Base-by-base conservation (phyloP, 768 basidiomycete species). In the Leccinum obscurum region DNA sequence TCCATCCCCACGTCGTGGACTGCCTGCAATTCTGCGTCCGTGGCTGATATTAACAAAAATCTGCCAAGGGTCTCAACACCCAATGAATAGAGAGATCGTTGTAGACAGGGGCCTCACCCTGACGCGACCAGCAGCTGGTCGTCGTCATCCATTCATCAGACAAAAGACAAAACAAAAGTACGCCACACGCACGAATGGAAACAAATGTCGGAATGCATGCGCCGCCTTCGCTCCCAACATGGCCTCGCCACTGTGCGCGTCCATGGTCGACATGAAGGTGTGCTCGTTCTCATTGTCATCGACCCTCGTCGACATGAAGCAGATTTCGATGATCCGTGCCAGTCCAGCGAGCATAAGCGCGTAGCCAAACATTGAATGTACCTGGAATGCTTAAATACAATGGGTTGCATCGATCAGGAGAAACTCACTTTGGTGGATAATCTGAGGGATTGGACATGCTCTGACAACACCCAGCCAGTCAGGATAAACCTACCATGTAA, bases 391-490 rank as follows among this genome's bases (percentile, higher is more conserved):
- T 34, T 57, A 53, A 60, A 17, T 20, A 14, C 17, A 8, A 37
- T 35, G 26, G 30, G 4, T 28, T 13, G 28, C 5, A 7, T 30
- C 7, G 30, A 28, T 46, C 6, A 46, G n/a, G 41, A 22, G 9
- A n/a, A n/a, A 44, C 1, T 52, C 56, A 92, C 92, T 77, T 86
- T 86, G 2, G 93, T 91, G 1, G 93, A 93, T 41, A 95, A 78
- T 85, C 86, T 88, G 54, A 94, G 79, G 4, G 84, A 86, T 76
- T 98, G 95, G 1, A 84, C 85, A 64, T 97, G 95, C 44, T 92
- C 87, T 0, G 90, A 89, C 91, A 97, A 95, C 0, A 89, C 94
- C 88, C 91, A 96, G 6, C 95, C 95, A 0, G 95, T 97, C 60
- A 97, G 78, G 60, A 93, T 87, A 64, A 95, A 88, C 52, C 90